Conservation (phyloP, 805 yeast species). For the Barnettozyma pratensis region DNA sequence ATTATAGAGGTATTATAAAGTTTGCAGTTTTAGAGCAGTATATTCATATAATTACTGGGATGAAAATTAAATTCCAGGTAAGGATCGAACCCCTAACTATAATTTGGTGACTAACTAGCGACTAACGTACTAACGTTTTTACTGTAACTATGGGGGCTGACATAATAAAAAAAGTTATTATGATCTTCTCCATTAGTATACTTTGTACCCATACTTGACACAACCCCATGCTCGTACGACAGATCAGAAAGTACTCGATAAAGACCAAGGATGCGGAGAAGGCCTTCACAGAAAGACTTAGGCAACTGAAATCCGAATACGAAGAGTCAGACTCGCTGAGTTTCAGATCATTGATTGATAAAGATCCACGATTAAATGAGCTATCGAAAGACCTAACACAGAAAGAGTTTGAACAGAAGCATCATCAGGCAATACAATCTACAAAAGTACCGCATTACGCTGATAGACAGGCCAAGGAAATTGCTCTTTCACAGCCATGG, state of each 20-base stretch:
- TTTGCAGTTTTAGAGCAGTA: too few relatives aligned
- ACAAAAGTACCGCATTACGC: constrained; percentile 41
- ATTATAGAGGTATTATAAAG: too few relatives aligned
- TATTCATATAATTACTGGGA: too few relatives aligned
- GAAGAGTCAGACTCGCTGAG: constrained; percentile 23
- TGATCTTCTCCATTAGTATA: not conserved
- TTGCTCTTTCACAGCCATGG: constrained; percentile 55
- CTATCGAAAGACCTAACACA: constrained; percentile 28
- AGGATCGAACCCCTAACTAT: too few relatives aligned
- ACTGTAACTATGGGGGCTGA: not conserved
- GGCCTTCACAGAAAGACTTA: constrained; percentile 24
- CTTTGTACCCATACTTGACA: too few relatives aligned
- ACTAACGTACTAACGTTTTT: too few relatives aligned
- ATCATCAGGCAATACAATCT: constrained; percentile 37
- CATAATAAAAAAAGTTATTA: not conserved
- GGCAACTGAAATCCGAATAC: constrained; percentile 22
- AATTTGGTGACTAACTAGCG: too few relatives aligned
- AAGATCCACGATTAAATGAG: constrained; percentile 19
- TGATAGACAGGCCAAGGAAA: constrained; percentile 37
- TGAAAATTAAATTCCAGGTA: too few relatives aligned
- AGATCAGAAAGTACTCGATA: not conserved
- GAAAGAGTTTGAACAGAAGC: constrained; percentile 30
- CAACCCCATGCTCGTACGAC: not conserved
- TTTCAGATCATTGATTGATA: constrained; percentile 20
- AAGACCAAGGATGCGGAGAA: constrained; percentile 11